phyloP scores from a whole-genome alignment of 805 yeast genomes.

The Candida piceae region DNA sequence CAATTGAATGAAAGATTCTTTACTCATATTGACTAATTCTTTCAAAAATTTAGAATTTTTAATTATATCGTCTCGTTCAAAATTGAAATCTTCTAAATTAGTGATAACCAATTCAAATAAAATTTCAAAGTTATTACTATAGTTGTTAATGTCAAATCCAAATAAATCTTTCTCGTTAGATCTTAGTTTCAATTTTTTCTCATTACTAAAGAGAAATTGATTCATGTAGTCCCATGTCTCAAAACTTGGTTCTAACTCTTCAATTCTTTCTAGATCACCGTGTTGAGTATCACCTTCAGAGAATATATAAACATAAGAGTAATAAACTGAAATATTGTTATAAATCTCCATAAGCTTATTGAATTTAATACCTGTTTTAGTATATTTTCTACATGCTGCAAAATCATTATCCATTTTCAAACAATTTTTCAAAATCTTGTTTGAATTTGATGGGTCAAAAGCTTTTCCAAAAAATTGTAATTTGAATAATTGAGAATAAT shows the following conservation, averaged over 20 bases:
- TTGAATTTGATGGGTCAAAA: constrained; percentile 8
- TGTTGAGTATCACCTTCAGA: constrained; percentile 26
- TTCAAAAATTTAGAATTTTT: constrained; percentile 14
- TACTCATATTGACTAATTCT: constrained; percentile 19
- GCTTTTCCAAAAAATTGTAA: constrained; percentile 25
- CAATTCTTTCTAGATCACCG: constrained; percentile 24
- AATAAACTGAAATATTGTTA: constrained; percentile 40
- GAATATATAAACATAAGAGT: constrained; percentile 32
- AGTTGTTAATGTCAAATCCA: constrained; percentile 11
- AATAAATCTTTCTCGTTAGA: constrained; percentile 14
- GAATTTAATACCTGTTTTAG: constrained; percentile 49
- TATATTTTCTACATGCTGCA: constrained; percentile 48
- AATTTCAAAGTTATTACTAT: constrained; percentile 24
- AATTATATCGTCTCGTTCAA: constrained; percentile 18
- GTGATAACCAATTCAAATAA: constrained; percentile 16
- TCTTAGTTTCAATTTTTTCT: constrained; percentile 18
- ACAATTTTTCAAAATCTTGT: constrained; percentile 43
- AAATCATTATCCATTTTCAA: constrained; percentile 74
- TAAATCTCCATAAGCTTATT: constrained; percentile 34
- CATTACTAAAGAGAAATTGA: constrained; percentile 25
- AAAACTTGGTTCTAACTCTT: constrained; percentile 35
- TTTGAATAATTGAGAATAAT: constrained; percentile 23
- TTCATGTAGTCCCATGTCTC: constrained; percentile 38
- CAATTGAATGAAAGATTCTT: constrained; percentile 18
- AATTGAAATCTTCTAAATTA: constrained; percentile 17